Conservation (phyloP, 192 early-diverging fungal species). For the Entophlyctis luteolus region DNA sequence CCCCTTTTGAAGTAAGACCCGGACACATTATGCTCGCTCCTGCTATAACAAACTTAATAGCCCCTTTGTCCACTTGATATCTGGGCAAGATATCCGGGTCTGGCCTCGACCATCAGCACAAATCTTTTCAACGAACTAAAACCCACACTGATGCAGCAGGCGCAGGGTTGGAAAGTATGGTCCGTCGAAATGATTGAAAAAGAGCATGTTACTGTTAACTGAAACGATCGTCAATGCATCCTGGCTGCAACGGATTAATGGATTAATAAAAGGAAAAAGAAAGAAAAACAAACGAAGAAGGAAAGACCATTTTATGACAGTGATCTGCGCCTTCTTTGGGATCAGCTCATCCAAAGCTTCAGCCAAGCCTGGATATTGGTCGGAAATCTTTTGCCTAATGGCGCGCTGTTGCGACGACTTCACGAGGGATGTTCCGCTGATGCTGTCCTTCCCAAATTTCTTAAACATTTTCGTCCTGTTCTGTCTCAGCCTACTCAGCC, state of each 20-base stretch:
- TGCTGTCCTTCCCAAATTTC: constrained; percentile 75
- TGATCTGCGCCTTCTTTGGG: constrained; percentile 89
- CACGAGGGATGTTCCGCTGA: constrained; percentile 76
- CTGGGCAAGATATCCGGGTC: constrained; percentile 87
- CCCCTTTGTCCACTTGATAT: constrained; percentile 88
- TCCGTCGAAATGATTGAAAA: constrained; percentile 95
- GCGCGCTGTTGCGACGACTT: constrained; percentile 88
- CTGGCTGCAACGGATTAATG: constrained; percentile 52
- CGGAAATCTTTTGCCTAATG: constrained; percentile 78
- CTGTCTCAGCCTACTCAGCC: too few species aligned
- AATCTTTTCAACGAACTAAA: neutral
- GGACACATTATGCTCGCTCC: constrained; percentile 99
- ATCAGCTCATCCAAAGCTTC: constrained; percentile 86
- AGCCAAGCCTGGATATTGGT: constrained; percentile 84
- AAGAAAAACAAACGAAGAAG: neutral
- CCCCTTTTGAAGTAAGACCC: constrained; percentile 91
- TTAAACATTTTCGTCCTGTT: constrained; percentile 58
- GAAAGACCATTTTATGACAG: constrained; percentile 79
- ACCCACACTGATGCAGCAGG: constrained; percentile 83
- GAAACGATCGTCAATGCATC: constrained; percentile 82
- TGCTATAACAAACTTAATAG: constrained; percentile 95
- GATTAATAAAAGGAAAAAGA: neutral
- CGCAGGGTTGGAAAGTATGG: constrained; percentile 81
- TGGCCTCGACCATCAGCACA: constrained; percentile 12
- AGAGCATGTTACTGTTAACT: constrained; percentile 79